phyloP scores from a whole-genome alignment of 2,329 filamentous ascomycete species.

The Fusarium pilosicola region DNA sequence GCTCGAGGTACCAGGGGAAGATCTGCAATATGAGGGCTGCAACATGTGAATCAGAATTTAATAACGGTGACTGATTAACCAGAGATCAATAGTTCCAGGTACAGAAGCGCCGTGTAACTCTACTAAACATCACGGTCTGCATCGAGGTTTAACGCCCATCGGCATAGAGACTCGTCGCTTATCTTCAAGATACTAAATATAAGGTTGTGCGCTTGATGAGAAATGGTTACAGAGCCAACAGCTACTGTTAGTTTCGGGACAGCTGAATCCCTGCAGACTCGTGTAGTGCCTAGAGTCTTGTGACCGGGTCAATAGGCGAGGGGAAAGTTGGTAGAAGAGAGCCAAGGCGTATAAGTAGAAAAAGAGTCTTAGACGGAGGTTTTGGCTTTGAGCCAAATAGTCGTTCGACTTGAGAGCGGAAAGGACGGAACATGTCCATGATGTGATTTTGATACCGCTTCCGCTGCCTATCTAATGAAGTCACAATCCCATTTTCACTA shows the following conservation, averaged over 20 bases:
- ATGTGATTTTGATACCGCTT: background rate
- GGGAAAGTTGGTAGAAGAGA: background rate
- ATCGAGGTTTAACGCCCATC: conserved; percentile 7
- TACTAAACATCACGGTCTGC: background rate
- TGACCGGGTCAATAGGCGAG: background rate
- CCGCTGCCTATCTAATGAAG: background rate
- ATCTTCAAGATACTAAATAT: background rate
- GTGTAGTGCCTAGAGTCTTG: background rate
- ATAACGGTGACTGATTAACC: background rate
- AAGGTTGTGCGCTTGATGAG: background rate
- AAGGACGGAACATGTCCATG: background rate
- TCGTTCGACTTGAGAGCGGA: background rate
- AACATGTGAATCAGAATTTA: background rate
- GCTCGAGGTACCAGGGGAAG: conserved; percentile 22
- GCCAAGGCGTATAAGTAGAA: background rate
- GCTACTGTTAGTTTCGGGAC: too few relatives aligned
- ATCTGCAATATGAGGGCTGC: background rate
- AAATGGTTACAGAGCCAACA: background rate
- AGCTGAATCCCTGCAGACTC: background rate
- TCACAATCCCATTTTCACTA: background rate
- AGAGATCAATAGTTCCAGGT: background rate
- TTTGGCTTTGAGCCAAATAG: background rate
- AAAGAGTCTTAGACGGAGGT: background rate
- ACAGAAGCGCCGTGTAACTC: background rate
- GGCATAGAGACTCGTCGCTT: background rate